These are phyloP conservation scores for Xanthoceras sorbifolium DNA, from an alignment of 345 rosid species.

Conservation along the genomic window DNA sequence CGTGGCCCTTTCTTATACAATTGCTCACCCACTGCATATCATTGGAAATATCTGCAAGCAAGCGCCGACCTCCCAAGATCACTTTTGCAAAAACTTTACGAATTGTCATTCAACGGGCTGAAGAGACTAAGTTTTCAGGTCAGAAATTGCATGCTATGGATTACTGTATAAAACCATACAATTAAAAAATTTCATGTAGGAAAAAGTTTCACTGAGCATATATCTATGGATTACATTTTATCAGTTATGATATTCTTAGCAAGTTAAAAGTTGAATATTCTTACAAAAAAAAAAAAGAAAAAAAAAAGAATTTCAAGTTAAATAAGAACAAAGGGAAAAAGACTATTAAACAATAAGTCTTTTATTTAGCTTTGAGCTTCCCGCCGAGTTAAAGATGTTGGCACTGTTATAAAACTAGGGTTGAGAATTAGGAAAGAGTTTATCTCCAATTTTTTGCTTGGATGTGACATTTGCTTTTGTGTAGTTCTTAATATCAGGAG, in stretches of 20 bases:
- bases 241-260: neutral
- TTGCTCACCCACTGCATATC: slow-evolving; percentile 73
- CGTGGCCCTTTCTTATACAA: slow-evolving; percentile 80
- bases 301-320: neutral
- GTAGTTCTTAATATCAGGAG: neutral
- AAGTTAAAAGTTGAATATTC: neutral
- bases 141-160: slow-evolving; percentile 20
- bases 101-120: slow-evolving; percentile 66
- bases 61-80: slow-evolving; percentile 65
- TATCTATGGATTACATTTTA: neutral
- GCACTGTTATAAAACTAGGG: neutral
- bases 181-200: too few relatives aligned
- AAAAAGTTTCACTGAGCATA: too few relatives aligned
- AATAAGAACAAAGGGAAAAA: neutral
- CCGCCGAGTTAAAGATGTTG: neutral
- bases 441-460: neutral
- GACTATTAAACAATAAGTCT: neutral
- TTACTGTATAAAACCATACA: neutral
- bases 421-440: neutral
- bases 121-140: slow-evolving; percentile 74
- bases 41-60: slow-evolving; percentile 70
- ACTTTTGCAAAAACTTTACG: slow-evolving; percentile 69
- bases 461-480: neutral
- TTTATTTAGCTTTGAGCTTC: neutral
- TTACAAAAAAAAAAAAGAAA: too few relatives aligned